Base-by-base conservation (phyloP, 1,284 basidiomycete genomes). In the Schizophyllum amplum region DNA sequence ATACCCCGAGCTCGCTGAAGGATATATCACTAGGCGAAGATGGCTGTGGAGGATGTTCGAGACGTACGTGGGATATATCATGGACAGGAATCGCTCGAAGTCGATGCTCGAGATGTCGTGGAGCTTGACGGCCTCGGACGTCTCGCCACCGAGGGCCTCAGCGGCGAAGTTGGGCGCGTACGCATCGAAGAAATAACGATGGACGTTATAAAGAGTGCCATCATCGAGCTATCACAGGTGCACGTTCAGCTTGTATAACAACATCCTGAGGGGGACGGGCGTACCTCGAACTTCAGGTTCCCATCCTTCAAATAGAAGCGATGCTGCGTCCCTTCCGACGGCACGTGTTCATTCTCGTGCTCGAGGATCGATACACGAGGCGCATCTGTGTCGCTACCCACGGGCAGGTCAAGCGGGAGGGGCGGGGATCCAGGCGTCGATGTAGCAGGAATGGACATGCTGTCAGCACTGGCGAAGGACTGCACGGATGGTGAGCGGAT, bases 21-120 rank as follows among this genome's bases (percentile, higher is more conserved):
- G 5, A 47, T 47, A 9, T 47, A 54, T 17, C 23, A 17, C 53
- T 15, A 24, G 2, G 21, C 25, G 11, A n/a, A n/a, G n/a, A n/a
- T n/a, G n/a, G n/a, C n/a, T n/a, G n/a, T n/a, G n/a, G n/a, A n/a
- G n/a, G n/a, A n/a, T n/a, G n/a, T n/a, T n/a, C n/a, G n/a, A n/a
- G n/a, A n/a, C n/a, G n/a, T n/a, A n/a, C n/a, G n/a, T 26, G 47
- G 26, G 24, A 7, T 73, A 72, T 53, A 73, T 66, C n/a, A 73
- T 56, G 21, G 67, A 55, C 51, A 73, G 61, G 42, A 71, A 61
- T 24, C 67, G 61, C 51, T 73, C 70, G 58, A 72, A 71, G 51
- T 72, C 64, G 24, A 57, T 48, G 1, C 56, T 55, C 21, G 24
- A 56, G 11, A 64, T 57, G 21, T 60, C 60, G n/a, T 59, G 52